Percentiles rank a stretch among this genome's conserved stretches.
These are phyloP conservation scores for Aspergillus alliaceus DNA, from an alignment of 2,329 filamentous ascomycete species.

Conservation along the genomic window DNA sequence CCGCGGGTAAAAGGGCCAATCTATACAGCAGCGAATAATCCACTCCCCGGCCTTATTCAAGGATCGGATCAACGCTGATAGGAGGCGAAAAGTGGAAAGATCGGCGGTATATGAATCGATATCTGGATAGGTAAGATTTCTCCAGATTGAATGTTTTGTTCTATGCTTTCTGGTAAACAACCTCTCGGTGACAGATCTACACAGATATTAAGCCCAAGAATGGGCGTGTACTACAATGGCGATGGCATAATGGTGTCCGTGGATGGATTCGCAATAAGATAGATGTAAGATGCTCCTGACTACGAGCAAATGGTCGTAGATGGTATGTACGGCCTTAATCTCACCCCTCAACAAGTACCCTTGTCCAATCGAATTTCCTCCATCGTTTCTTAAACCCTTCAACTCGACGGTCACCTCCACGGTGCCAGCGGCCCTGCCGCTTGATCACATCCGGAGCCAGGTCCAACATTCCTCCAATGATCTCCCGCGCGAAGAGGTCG, in stretches of 20 bases:
- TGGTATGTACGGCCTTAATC: too few relatives aligned
- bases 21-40: background rate
- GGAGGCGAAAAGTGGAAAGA: background rate
- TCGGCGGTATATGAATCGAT: background rate
- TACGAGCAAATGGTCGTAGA: too few relatives aligned
- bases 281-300: too few relatives aligned
- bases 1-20: background rate
- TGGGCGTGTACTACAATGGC: background rate
- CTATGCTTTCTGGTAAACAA: background rate
- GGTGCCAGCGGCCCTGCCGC: slow-evolving; percentile 82
- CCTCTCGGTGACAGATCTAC: background rate
- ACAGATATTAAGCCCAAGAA: background rate
- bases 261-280: too few relatives aligned
- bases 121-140: background rate
- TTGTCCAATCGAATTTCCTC: slow-evolving; percentile 91
- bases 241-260: background rate
- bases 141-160: background rate
- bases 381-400: slow-evolving; percentile 81
- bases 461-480: slow-evolving; percentile 90
- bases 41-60: background rate
- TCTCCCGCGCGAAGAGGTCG: slow-evolving; percentile 88
- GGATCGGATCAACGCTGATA: background rate
- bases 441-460: slow-evolving; percentile 79
- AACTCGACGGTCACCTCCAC: slow-evolving; percentile 63
- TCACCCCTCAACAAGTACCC: slow-evolving; percentile 55